Conservation (phyloP, 768 basidiomycete species). For the Lentinula raphanica region DNA sequence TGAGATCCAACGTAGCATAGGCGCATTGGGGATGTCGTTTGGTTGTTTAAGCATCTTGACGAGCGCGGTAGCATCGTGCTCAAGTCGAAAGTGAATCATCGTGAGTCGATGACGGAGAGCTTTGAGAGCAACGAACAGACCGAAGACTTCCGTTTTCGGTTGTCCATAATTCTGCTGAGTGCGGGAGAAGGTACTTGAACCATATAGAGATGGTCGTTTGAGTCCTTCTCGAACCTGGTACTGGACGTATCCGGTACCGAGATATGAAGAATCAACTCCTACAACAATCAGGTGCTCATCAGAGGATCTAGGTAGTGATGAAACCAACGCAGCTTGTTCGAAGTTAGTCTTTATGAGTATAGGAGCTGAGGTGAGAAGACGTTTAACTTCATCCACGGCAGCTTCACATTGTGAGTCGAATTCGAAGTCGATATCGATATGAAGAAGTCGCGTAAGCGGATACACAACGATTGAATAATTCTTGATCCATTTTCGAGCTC, state of each 20-base stretch:
- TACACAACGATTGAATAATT: slow-evolving; percentile 19
- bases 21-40: slow-evolving; percentile 27
- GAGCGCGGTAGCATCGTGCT: slow-evolving; percentile 31
- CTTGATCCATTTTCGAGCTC: slow-evolving; percentile 18
- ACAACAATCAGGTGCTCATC: slow-evolving; percentile 24
- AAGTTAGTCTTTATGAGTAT: slow-evolving; percentile 30
- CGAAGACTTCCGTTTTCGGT: slow-evolving; percentile 33
- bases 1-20: slow-evolving; percentile 32
- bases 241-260: slow-evolving; percentile 29
- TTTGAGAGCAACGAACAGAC: slow-evolving; percentile 26
- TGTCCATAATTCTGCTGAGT: slow-evolving; percentile 28
- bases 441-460: slow-evolving; percentile 18
- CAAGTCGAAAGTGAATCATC: slow-evolving; percentile 26
- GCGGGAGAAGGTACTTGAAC: slow-evolving; percentile 29
- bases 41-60: slow-evolving; percentile 32
- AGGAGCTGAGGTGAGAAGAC: slow-evolving; percentile 15
- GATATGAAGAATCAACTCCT: slow-evolving; percentile 26
- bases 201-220: slow-evolving; percentile 21
- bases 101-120: slow-evolving; percentile 22
- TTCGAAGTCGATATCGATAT: slow-evolving; percentile 5
- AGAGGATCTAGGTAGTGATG: slow-evolving; percentile 3
- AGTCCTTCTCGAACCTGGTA: slow-evolving; percentile 22
- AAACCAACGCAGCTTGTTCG: not conserved
- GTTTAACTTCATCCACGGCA: slow-evolving; percentile 24
- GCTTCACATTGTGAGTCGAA: slow-evolving; percentile 13